A percentile compares a stretch with the other conserved stretches of the same genome.
phyloP scores from a whole-genome alignment of 1,284 basidiomycete genomes.

The Termitomyces sp. region DNA sequence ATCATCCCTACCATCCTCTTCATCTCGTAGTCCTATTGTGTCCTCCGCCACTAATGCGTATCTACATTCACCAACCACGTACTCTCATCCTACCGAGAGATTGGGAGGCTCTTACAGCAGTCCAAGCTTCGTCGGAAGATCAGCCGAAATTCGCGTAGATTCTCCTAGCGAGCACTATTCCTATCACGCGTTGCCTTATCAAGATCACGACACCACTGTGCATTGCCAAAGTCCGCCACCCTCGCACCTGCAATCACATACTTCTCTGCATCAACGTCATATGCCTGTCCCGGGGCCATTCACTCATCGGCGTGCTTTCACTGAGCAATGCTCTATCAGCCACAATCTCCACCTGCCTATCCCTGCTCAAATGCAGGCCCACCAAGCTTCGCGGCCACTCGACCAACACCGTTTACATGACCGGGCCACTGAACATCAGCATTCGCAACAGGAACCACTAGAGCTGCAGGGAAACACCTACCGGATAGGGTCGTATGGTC shows the following conservation, averaged over 20 bases:
- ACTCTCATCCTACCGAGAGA: slow-evolving; percentile 37
- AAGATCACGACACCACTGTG: slow-evolving; percentile 28
- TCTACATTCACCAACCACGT: slow-evolving; percentile 27
- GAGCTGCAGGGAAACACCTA: slow-evolving; percentile 21
- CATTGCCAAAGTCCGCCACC: slow-evolving; percentile 30
- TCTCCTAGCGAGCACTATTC: slow-evolving; percentile 34
- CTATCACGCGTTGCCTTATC: slow-evolving; percentile 40
- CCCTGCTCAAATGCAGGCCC: slow-evolving; percentile 29
- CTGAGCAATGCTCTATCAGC: slow-evolving; percentile 44
- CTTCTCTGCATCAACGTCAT: slow-evolving; percentile 25
- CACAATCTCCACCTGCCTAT: slow-evolving; percentile 38
- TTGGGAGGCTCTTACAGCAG: slow-evolving; percentile 30
- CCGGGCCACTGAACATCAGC: slow-evolving; percentile 13
- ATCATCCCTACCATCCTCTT: slow-evolving; percentile 25
- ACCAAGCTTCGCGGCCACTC: slow-evolving; percentile 33
- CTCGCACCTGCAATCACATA: slow-evolving; percentile 26
- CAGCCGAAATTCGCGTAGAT: slow-evolving; percentile 35
- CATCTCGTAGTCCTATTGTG: slow-evolving; percentile 29
- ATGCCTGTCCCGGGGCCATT: slow-evolving; percentile 22
- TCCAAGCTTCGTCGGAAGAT: slow-evolving; percentile 32
- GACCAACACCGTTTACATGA: slow-evolving; percentile 40
- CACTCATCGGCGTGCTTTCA: slow-evolving; percentile 41
- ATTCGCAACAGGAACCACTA: slow-evolving; percentile 3
- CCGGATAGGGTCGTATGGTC: slow-evolving; percentile 26
- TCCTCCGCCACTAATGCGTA: slow-evolving; percentile 35